Evolutionary conservation across 176 grass and related monocot genomes (phyloP).

Genomic region (Lolium multiflorum): DNA sequence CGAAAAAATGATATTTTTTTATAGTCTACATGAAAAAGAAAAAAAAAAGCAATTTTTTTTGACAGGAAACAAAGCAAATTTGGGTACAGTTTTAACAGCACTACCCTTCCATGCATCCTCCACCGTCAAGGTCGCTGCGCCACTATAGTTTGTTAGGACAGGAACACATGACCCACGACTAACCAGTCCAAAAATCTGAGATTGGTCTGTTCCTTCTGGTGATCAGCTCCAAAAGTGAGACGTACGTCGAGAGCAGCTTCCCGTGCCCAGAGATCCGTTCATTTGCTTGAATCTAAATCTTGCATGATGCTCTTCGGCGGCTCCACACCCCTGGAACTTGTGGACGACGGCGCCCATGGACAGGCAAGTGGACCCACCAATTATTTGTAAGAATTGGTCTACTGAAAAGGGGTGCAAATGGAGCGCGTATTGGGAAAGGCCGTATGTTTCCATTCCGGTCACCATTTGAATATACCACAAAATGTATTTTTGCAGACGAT

Average conservation of each 20-base stretch:
- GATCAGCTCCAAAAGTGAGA: not conserved
- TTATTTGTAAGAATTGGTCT: not conserved
- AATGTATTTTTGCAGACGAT: too few species aligned
- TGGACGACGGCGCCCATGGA: not conserved
- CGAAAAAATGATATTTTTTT: too few species aligned
- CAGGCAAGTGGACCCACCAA: not conserved
- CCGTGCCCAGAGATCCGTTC: not conserved
- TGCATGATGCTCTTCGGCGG: not conserved
- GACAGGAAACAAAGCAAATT: not conserved
- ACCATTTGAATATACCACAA: not conserved
- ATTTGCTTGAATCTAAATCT: constrained; percentile 30
- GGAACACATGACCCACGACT: constrained; percentile 24
- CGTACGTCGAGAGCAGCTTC: not conserved
- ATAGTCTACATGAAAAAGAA: too few species aligned
- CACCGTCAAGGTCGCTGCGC: constrained; percentile 1
- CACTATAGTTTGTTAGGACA: constrained; percentile 22
- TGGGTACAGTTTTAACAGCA: not conserved
- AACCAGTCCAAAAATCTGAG: not conserved
- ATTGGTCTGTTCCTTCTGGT: not conserved
- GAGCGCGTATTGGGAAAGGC: not conserved
- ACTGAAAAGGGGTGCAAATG: not conserved
- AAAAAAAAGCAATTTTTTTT: too few species aligned
- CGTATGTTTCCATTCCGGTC: not conserved
- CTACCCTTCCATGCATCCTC: not conserved
- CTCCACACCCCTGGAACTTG: constrained; percentile 28